phyloP scores from a whole-genome alignment of 169 alveolate species.

The Plasmodium cynomolgi region DNA sequence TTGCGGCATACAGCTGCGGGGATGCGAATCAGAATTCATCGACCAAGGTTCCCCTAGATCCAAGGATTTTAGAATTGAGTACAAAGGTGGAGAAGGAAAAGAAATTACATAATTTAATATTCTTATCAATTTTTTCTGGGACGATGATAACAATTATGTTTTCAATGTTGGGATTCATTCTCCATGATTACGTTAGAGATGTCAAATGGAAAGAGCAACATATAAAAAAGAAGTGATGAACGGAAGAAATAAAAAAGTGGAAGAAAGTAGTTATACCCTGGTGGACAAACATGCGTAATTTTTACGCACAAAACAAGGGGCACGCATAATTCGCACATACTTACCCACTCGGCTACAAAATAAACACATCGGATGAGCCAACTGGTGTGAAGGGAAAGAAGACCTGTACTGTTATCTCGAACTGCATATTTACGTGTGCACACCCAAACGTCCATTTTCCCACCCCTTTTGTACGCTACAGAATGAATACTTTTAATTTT shows the following conservation, averaged over 20 bases:
- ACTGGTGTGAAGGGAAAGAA: not conserved
- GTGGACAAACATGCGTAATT: not conserved
- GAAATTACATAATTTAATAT: conserved; percentile 2
- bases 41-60: not conserved
- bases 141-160: not conserved
- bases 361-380: not conserved
- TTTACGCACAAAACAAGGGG: not conserved
- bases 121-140: not conserved
- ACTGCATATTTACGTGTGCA: not conserved
- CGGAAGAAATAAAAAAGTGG: not conserved
- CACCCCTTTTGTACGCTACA: not conserved
- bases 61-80: conserved; percentile 19
- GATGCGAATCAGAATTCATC: not conserved
- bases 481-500: not conserved
- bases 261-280: not conserved
- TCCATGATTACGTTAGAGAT: conserved; percentile 3
- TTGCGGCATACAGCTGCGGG: not conserved
- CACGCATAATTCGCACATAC: not conserved
- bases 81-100: not conserved
- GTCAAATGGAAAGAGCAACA: not conserved
- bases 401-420: not conserved
- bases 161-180: conserved; percentile 1
- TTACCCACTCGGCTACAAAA: not conserved
- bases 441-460: not conserved
- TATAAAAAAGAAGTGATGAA: not conserved